Percentiles rank a stretch among this genome's conserved stretches.
Conservation (phyloP, 2,329 filamentous ascomycete genomes). For the Aureobasidium sp. region DNA sequence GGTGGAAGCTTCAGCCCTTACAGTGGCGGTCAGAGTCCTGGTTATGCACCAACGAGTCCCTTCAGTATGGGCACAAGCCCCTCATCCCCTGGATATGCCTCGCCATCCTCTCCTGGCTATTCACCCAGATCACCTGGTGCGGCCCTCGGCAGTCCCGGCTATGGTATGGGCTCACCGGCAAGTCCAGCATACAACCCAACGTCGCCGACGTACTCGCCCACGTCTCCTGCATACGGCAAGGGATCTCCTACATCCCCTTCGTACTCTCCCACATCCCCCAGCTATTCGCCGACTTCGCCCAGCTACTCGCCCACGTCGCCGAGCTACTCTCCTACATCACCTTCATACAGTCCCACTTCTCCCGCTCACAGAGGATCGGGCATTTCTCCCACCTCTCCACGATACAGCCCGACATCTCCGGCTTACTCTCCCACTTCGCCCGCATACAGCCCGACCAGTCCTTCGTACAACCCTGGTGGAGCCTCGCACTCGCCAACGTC, state of each 20-base stretch:
- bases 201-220: constrained; percentile 29
- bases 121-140: constrained; percentile 40
- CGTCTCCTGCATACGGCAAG: constrained; percentile 27
- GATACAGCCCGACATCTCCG: constrained; percentile 53
- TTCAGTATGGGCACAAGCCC: constrained; percentile 51
- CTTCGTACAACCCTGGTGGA: constrained; percentile 23
- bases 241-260: constrained; percentile 46
- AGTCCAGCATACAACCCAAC: constrained; percentile 43
- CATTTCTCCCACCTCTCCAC: constrained; percentile 48
- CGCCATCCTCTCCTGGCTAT: constrained; percentile 26
- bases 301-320: constrained; percentile 60
- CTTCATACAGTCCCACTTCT: constrained; percentile 35
- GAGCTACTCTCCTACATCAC: constrained; percentile 39
- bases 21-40: constrained; percentile 55
- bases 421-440: constrained; percentile 45
- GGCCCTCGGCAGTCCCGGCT: constrained; percentile 48
- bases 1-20: constrained; percentile 61
- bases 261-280: constrained; percentile 72
- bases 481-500: constrained; percentile 36
- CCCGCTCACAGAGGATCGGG: constrained; percentile 37
- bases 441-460: constrained; percentile 33
- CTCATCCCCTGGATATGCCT: constrained; percentile 52
- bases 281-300: constrained; percentile 52
- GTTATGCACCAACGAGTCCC: constrained; percentile 62
- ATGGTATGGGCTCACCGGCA: constrained; percentile 43